Percentiles rank a stretch among this genome's conserved stretches.
Conservation (phyloP, 1,139 yeast species). For the Yamadazyma atlantica region DNA sequence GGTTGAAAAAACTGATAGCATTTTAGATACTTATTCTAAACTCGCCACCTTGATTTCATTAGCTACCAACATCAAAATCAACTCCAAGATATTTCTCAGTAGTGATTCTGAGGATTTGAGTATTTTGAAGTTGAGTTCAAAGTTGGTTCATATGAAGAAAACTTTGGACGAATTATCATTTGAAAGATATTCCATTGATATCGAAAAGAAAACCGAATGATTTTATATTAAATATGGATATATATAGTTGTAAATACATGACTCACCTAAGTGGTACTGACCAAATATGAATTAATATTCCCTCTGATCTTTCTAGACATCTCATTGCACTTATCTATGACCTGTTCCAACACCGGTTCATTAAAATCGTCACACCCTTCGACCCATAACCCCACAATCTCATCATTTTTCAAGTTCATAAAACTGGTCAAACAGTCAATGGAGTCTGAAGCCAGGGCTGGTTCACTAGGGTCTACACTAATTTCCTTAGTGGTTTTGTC, state of each 20-base stretch:
- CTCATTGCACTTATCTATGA: slow-evolving; percentile 39
- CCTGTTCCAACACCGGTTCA: slow-evolving; percentile 24
- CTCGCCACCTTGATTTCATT: slow-evolving; percentile 36
- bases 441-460: slow-evolving; percentile 13
- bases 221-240: too few relatives aligned
- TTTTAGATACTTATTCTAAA: slow-evolving; percentile 32
- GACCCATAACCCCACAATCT: slow-evolving; percentile 57
- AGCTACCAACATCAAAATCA: slow-evolving; percentile 41
- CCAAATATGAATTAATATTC: slow-evolving; percentile 35
- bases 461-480: slow-evolving; percentile 19
- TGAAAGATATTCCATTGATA: slow-evolving; percentile 15
- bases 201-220: slow-evolving; percentile 18
- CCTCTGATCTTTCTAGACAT: slow-evolving; percentile 46
- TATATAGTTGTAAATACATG: slow-evolving; percentile 3
- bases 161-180: slow-evolving; percentile 46
- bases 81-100: slow-evolving; percentile 38
- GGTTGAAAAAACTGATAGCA: slow-evolving; percentile 28
- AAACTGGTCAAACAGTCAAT: slow-evolving; percentile 49
- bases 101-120: slow-evolving; percentile 31
- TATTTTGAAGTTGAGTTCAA: slow-evolving; percentile 35
- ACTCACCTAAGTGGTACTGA: neutral
- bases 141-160: slow-evolving; percentile 41
- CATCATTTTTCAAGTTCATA: slow-evolving; percentile 54
- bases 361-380: slow-evolving; percentile 36
- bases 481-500: slow-evolving; percentile 14